Base-by-base conservation (phyloP, 2,329 filamentous ascomycete genomes). In the Laburnicola sp. region DNA sequence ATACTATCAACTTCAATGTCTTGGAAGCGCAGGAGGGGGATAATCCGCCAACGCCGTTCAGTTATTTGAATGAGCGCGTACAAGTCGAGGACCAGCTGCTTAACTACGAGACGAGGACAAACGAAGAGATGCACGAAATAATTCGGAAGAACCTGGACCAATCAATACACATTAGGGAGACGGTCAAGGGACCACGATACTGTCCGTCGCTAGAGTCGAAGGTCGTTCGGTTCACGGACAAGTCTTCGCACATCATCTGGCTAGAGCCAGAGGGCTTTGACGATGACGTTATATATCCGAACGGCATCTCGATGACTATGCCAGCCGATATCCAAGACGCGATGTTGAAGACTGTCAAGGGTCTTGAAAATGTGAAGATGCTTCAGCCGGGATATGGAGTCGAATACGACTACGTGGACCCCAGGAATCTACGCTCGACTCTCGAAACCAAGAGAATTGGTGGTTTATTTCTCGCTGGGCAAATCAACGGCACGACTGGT, bases 341-440 rank as follows among this genome's bases (percentile, higher is more conserved):
- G 45, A 85, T 95, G 68, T 79, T 99, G n/a, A 87, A 86, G 49
- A 96, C 91, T 0, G 88, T 99, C 47, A 81, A 77, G n/a, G 94
- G 94, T 0, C 80, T 99, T 1, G 93, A 97, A 67, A 85, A 92
- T 52, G 91, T 91, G 3, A 85, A 80, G 25, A 97, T 99, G 92
- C 82, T 96, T 5, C 93, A 97, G 66, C 88, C 93, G 1, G 94
- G 93, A 6, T 99, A 99, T 66, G 94, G 94, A 6, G 94, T 99
- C 1, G 94, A 99, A 71, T 99, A 99, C 73, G 94, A 97, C 76
- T 99, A 99, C 71, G 90, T 99, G 16, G 94, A 99, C 68, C 94
- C 94, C 16, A 87, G 94, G 45, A 88, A 88, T 61, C 80, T 99
- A 3, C 87, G 86, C 58, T 85, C 88, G n/a, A 94, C 92, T 0